Base-by-base conservation (phyloP, 1,284 basidiomycete species). In the Trichosporon sp. region DNA sequence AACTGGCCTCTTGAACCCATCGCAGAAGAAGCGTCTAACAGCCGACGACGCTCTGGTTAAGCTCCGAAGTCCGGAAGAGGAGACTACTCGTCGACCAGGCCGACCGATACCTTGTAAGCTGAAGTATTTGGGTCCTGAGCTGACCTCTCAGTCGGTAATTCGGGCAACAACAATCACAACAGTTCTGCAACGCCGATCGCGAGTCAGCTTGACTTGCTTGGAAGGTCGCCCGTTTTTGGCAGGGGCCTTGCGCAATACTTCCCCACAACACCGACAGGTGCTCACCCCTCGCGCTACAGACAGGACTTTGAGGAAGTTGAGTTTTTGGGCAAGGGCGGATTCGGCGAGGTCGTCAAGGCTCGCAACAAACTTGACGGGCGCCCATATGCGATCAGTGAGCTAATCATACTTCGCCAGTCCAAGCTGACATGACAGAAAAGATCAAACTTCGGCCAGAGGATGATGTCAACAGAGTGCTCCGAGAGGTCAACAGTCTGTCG, bases 271-370 rank as follows among this genome's bases (percentile, higher is more conserved):
- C 66, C 61, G 2, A 65, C 62, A n/a, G 52, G 63, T 8, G 66
- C 69, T 5, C 61, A 68, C n/a, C 46, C 67, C 27, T 80, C 78
- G 3, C 66, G 80, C 14, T 81, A 81, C 61, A 67, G 75, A 13
- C 66, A 71, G 9, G 80, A 81, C 58, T 81, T 80, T 61, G 78
- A 80, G 59, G 79, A 81, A 62, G 78, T 81, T 11, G 80, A 81
- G 60, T 80, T 77, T 34, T 60, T 81, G 19, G 94, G 95, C 1
- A 90, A 89, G 75, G 94, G 94, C 0, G 93, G 90, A 0, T 98
- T 95, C 76, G 93, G 94, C 0, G 90, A 91, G 23, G 95, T 97
- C 0, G 92, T 96, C 52, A 97, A 97, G 78, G 94, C 93, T 1
- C 84, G 88, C 60, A 95, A 97, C 75, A 90, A 88, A 80, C 78